Evolutionary conservation across 768 basidiomycete genomes (phyloP).

Genomic region (Lactifluus volemus): DNA sequence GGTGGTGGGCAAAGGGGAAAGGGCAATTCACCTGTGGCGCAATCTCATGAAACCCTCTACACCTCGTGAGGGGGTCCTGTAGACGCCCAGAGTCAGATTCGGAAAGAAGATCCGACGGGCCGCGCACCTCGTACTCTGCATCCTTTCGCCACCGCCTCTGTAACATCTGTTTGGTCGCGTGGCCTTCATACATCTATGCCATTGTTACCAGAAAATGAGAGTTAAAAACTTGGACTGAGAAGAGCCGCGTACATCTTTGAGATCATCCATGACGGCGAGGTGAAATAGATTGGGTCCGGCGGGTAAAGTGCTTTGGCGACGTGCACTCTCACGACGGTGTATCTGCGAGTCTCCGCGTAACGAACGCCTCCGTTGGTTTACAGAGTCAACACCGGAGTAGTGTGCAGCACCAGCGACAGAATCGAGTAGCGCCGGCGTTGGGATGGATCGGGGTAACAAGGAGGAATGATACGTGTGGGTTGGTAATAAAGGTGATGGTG

Average conservation of each 20-base stretch:
- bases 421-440: slow-evolving; percentile 43
- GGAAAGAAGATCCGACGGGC: neutral
- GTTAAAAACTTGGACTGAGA: neutral
- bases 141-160: slow-evolving; percentile 44
- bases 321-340: neutral
- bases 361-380: slow-evolving; percentile 22
- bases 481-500: slow-evolving; percentile 23
- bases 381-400: slow-evolving; percentile 45
- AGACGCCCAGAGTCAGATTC: slow-evolving; percentile 30
- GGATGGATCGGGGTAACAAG: slow-evolving; percentile 33
- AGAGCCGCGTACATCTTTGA: slow-evolving; percentile 34
- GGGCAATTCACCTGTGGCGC: slow-evolving; percentile 19
- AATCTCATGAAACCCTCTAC: slow-evolving; percentile 20
- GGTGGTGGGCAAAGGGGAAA: neutral
- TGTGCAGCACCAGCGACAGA: slow-evolving; percentile 56
- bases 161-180: slow-evolving; percentile 46
- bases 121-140: slow-evolving; percentile 51
- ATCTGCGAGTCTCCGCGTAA: neutral
- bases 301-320: slow-evolving; percentile 6
- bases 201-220: neutral
- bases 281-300: slow-evolving; percentile 26
- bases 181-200: slow-evolving; percentile 39
- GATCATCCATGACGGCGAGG: slow-evolving; percentile 43
- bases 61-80: slow-evolving; percentile 9
- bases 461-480: slow-evolving; percentile 40